Base-by-base conservation (phyloP, 148 eudicot species). In the Gaultheria prostrata region DNA sequence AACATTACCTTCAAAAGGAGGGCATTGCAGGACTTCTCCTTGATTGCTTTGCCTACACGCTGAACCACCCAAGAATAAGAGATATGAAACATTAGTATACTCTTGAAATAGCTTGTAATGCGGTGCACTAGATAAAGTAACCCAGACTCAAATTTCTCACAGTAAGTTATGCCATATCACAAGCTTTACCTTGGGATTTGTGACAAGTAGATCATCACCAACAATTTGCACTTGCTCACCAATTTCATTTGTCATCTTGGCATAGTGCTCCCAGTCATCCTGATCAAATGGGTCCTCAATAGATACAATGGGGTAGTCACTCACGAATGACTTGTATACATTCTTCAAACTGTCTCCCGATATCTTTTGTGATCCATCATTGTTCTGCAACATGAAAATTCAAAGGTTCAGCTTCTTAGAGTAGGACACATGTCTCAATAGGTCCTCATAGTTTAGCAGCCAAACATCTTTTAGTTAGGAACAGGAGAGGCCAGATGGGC, bases 201-300 rank as follows among this genome's bases (percentile, higher is more conserved):
- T 93, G 80, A 93, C 98, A 74, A 92, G 87, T 26, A 92, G 92
- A 87, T 92, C 95, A 73, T 91, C 97, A 70, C 95, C 98, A 63
- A 93, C 98, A 85, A 93, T 92, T 78, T 94, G 98, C 72, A 94
- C 95, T 83, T 88, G 80, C 3, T 90, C 91, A 56, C 95, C 96
- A 33, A 82, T 48, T 85, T 94, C 96, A 39, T 86, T 77, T 14
- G 96, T 93, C 85, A 93, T 54, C 88, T 89, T 93, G 48, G 91
- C 89, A 83, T 94, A 94, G 84, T 92, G 91, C 74, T 87, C 92
- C 98, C 97, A 91, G 87, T 91, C 95, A 86, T 92, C 95, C 67
- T 92, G 93, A 84, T 92, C 95, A 85, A 89, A 92, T 53, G 98
- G 98, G 71, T 94, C 96, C 83, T 94, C 98, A 72, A 93, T 94